Conservation (phyloP, 768 basidiomycete genomes). For the Basidioascus undulatus region DNA sequence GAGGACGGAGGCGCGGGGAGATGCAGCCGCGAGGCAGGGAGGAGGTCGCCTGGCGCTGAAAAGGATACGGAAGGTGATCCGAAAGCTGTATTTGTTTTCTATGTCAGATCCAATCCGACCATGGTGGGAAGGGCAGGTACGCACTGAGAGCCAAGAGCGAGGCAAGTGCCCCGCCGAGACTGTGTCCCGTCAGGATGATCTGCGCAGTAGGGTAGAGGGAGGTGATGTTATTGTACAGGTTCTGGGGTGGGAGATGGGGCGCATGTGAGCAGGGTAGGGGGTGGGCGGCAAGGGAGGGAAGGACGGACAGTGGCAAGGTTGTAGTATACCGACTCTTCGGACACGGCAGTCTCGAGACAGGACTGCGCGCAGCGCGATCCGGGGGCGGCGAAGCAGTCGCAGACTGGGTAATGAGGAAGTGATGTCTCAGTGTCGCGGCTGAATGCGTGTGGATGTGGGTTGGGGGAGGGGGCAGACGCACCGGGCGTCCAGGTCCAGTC, state of each 20-base stretch:
- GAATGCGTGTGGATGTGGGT: too few species aligned
- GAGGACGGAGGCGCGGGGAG: conserved; percentile 49
- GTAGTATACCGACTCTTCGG: too few species aligned
- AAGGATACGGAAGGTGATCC: conserved; percentile 81
- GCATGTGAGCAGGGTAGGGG: background rate
- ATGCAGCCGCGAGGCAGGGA: conserved; percentile 57
- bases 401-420: too few species aligned
- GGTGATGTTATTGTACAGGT: conserved; percentile 76
- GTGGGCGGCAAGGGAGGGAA: too few species aligned
- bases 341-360: too few species aligned
- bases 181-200: conserved; percentile 65
- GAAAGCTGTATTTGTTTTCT: too few species aligned
- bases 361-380: too few species aligned
- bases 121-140: too few species aligned
- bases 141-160: conserved; percentile 59
- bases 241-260: conserved; percentile 26
- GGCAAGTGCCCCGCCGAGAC: conserved; percentile 65
- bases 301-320: too few species aligned
- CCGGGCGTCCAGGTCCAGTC: conserved; percentile 75
- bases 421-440: too few species aligned
- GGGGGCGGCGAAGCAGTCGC: too few species aligned
- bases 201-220: conserved; percentile 70
- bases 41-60: conserved; percentile 65
- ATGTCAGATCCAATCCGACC: too few species aligned
- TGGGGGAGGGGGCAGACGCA: conserved; percentile 61